A percentile compares a stretch with the other conserved stretches of the same genome.
These are phyloP conservation scores for Trichoderma aggressivum DNA, from an alignment of 2,329 filamentous ascomycete genomes.

Conservation along the genomic window DNA sequence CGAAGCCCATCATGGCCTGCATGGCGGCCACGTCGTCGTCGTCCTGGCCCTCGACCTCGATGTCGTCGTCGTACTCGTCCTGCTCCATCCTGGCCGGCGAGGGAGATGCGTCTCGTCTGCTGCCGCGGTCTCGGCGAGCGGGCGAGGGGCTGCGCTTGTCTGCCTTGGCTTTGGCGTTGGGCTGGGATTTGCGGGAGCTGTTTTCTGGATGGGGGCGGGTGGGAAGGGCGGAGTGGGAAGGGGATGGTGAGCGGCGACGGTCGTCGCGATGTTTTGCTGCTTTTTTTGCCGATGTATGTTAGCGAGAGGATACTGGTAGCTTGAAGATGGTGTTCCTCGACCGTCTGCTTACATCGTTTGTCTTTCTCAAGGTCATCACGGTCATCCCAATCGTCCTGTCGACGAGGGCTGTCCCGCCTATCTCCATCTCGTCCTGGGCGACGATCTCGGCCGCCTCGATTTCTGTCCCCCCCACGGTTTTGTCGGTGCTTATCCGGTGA, in stretches of 20 bases:
- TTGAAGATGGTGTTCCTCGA: background rate
- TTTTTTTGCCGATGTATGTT: background rate
- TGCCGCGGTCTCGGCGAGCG: background rate
- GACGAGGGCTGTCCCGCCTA: constrained; percentile 34
- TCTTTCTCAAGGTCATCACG: constrained; percentile 27
- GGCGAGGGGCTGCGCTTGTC: constrained; percentile 26
- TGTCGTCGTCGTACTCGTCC: constrained; percentile 32
- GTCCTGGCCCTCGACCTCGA: constrained; percentile 40
- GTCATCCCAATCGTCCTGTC: constrained; percentile 26
- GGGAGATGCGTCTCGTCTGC: constrained; percentile 21
- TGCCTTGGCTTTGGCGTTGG: constrained; percentile 32
- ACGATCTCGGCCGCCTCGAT: constrained; percentile 32
- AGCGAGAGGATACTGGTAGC: background rate
- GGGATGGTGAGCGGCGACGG: constrained; percentile 35
- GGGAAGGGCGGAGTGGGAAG: constrained; percentile 30
- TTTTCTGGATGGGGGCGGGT: constrained; percentile 33
- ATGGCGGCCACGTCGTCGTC: constrained; percentile 72
- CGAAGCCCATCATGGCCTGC: constrained; percentile 87
- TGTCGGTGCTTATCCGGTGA: constrained; percentile 36
- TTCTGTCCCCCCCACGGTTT: constrained; percentile 38
- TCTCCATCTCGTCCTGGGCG: constrained; percentile 24
- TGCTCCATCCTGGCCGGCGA: constrained; percentile 19
- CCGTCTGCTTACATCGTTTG: constrained; percentile 25
- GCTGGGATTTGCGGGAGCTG: constrained; percentile 20
- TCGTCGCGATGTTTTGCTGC: constrained; percentile 22